Evolutionary conservation across 768 basidiomycete species (phyloP).

Genomic region (Plicaturopsis crispa): DNA sequence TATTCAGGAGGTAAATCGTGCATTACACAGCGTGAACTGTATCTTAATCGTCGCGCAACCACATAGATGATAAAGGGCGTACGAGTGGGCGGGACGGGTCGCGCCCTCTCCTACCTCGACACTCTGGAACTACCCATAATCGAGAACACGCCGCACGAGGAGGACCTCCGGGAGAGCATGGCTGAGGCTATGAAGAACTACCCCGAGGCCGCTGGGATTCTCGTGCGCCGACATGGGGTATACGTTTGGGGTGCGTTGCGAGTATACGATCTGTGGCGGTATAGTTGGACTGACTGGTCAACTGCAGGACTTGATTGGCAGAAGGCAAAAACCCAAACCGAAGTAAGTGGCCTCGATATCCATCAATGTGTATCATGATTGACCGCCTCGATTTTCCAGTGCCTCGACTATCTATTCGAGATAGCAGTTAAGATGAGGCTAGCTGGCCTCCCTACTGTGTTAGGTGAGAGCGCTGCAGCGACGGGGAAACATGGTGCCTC

Average conservation of each 20-base stretch:
- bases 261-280: not conserved
- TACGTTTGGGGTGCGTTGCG: conserved; percentile 74
- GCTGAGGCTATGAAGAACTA: conserved; percentile 74
- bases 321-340: conserved; percentile 84
- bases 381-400: conserved; percentile 42
- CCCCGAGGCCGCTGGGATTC: conserved; percentile 70
- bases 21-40: no score
- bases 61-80: conserved; percentile 97
- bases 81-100: conserved; percentile 65
- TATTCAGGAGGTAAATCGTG: conserved; percentile 42
- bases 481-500: no score
- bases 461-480: no score
- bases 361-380: conserved; percentile 5
- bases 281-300: no score
- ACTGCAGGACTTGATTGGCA: conserved; percentile 64
- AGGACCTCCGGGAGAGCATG: conserved; percentile 86
- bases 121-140: conserved; percentile 84
- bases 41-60: no score
- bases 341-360: conserved; percentile 37
- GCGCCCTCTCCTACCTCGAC: conserved; percentile 76
- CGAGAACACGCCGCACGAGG: conserved; percentile 86
- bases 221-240: conserved; percentile 74
- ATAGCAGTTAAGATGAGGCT: conserved; percentile 78
- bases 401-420: conserved; percentile 88
- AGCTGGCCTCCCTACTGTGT: conserved; percentile 43